Conservation (phyloP, 768 basidiomycete species). For the Kockovaella imperatae region DNA sequence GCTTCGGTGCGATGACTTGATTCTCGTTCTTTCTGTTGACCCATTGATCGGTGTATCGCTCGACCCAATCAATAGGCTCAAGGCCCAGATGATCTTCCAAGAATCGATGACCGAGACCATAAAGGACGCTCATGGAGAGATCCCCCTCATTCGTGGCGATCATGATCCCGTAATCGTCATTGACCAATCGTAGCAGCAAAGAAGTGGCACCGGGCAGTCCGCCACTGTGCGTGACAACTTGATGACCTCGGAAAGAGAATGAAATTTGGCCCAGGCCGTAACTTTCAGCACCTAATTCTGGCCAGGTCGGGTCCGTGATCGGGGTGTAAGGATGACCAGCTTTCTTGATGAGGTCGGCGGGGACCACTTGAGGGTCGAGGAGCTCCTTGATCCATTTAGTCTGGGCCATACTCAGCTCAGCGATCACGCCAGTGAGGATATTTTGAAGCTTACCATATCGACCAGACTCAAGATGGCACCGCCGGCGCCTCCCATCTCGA, state of each 20-base stretch:
- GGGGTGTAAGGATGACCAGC: background rate
- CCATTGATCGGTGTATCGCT: too few relatives aligned
- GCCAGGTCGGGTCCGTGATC: background rate
- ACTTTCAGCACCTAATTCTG: background rate
- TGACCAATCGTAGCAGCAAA: background rate
- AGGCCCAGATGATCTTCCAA: constrained; percentile 15
- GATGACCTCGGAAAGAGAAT: constrained; percentile 9
- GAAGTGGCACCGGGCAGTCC: background rate
- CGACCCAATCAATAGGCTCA: constrained; percentile 18
- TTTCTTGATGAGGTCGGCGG: background rate
- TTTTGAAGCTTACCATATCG: constrained; percentile 3
- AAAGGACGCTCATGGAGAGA: constrained; percentile 1
- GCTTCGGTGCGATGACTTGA: too few relatives aligned
- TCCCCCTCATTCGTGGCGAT: constrained; percentile 1
- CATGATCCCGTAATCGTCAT: background rate
- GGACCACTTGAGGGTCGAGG: constrained; percentile 12
- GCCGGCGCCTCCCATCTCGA: background rate
- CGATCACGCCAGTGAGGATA: constrained; percentile 17
- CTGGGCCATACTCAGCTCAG: constrained; percentile 3
- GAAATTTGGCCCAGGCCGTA: constrained; percentile 14
- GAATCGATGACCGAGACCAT: too few relatives aligned
- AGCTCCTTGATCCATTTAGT: constrained; percentile 16
- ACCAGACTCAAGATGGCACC: background rate
- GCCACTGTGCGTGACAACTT: constrained; percentile 13
- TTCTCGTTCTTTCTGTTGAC: too few relatives aligned